These are phyloP conservation scores for Claviceps sp. DNA, from an alignment of 2,329 filamentous ascomycete species.

Conservation along the genomic window DNA sequence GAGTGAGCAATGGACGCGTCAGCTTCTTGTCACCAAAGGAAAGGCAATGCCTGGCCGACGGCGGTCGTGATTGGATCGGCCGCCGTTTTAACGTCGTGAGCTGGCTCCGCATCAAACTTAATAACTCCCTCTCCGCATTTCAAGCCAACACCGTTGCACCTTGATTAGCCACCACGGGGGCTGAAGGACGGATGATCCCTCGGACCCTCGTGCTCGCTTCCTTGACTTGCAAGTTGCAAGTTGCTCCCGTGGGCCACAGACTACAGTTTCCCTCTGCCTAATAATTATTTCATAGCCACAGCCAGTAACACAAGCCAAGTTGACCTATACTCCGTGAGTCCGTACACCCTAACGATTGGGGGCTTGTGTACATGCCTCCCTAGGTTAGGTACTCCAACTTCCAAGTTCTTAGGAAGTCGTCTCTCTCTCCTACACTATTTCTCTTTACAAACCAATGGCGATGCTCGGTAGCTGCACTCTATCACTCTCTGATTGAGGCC, in stretches of 20 bases:
- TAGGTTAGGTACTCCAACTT: too few species aligned
- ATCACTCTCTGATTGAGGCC: neutral
- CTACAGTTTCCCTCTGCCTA: neutral
- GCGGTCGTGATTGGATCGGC: neutral
- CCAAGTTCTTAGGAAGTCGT: too few species aligned
- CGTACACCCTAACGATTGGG: neutral
- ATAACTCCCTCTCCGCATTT: slow-evolving; percentile 1
- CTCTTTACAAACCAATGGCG: too few species aligned
- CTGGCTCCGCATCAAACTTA: neutral
- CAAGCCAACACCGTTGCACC: neutral
- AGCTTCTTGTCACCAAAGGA: slow-evolving; percentile 9
- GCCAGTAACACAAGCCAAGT: neutral
- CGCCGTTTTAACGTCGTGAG: neutral
- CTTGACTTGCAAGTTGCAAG: neutral
- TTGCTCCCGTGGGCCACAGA: neutral
- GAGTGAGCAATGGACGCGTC: slow-evolving; percentile 15
- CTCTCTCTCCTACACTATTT: too few species aligned
- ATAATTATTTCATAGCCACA: neutral
- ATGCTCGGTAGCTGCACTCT: neutral
- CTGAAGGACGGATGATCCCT: neutral
- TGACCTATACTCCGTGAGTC: neutral
- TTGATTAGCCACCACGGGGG: neutral
- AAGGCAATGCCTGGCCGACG: slow-evolving; percentile 1
- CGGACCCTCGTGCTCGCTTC: neutral
- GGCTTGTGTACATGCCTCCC: neutral